phyloP scores from a whole-genome alignment of 169 alveolate genomes.

The Neospora caninum region DNA sequence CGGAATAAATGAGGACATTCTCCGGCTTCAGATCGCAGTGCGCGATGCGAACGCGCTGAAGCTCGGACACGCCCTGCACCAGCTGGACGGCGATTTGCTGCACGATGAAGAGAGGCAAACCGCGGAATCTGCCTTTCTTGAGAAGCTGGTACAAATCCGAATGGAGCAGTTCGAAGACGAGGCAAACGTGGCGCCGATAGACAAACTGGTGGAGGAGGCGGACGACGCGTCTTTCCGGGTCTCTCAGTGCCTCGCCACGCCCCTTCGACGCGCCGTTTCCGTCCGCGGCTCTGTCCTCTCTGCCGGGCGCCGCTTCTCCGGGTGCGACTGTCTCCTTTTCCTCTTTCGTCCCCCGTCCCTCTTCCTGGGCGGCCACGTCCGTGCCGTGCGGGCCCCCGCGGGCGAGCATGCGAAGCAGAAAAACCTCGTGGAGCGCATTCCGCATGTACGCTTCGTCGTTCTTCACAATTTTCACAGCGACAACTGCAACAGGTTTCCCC shows the following conservation, averaged over 20 bases:
- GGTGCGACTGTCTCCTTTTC: background rate
- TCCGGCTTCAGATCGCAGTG: slow-evolving; percentile 92
- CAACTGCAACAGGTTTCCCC: background rate
- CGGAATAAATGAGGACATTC: slow-evolving; percentile 78
- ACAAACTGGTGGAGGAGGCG: slow-evolving; percentile 75
- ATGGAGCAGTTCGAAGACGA: slow-evolving; percentile 75
- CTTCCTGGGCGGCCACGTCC: background rate
- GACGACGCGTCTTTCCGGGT: slow-evolving; percentile 52
- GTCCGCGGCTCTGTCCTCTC: background rate
- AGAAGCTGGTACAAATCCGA: slow-evolving; percentile 75
- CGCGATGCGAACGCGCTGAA: slow-evolving; percentile 78
- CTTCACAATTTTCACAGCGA: slow-evolving; percentile 75
- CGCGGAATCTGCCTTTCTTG: slow-evolving; percentile 68
- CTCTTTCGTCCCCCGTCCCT: background rate
- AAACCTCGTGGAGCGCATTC: slow-evolving; percentile 74
- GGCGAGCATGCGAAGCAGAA: slow-evolving; percentile 69
- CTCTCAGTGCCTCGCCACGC: background rate
- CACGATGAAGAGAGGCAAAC: slow-evolving; percentile 76
- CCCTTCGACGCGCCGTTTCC: background rate
- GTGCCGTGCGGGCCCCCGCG: background rate
- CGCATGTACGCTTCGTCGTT: slow-evolving; percentile 77
- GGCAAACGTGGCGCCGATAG: slow-evolving; percentile 76
- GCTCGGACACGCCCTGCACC: slow-evolving; percentile 76
- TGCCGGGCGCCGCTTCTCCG: background rate
- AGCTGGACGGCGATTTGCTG: slow-evolving; percentile 80